Base-by-base conservation (phyloP, 2,329 filamentous ascomycete species). In the Onygenales sp. region DNA sequence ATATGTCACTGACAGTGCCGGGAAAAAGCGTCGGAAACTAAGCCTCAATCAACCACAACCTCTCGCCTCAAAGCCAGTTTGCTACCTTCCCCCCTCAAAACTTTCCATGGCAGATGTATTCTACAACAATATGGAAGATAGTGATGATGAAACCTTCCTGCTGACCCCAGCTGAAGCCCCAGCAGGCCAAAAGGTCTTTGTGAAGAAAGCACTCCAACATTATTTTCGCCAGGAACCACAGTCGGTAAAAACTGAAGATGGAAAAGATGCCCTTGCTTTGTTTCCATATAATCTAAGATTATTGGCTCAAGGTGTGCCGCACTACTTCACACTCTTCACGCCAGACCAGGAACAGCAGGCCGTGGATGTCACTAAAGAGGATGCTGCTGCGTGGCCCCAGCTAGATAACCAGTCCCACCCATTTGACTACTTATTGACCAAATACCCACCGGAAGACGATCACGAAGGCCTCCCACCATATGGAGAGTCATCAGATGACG, bases 401-500 rank as follows among this genome's bases (percentile, higher is more conserved):
- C 49, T 67, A 10, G 38, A 41, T 42, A 43, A 56, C 32, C 17
- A 53, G 7, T 32, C 52, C 36, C 61, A 64, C 49, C 59, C 62
- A 2, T 65, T 65, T 44, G 60, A 65, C 13, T 66, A 67, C 53
- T 60, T 75, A 11, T 61, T 78, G 7, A 58, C 72, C 13, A 75
- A 74, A 54, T 76, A 77, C 52, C 69, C 66, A n/a, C 60, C 62
- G 7, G 57, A 68, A 33, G 68, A 67, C 32, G 68, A 68, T 9
- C 72, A 78, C 48, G 66, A 76, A 21, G 59, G 73, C 8, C 66
- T 79, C 6, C 78, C 80, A 14, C 21, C 72, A 0, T 80, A 78
- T 60, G 80, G 80, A 5, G 79, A 85, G 3, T 84, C 81, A 1
- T 71, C 71, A 7, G 71, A 74, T 59, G 75, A 75, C 3, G 72